Percentiles rank a stretch among this genome's conserved stretches.
Conservation (phyloP, 768 basidiomycete species). For the Tylopilus subfusipes region DNA sequence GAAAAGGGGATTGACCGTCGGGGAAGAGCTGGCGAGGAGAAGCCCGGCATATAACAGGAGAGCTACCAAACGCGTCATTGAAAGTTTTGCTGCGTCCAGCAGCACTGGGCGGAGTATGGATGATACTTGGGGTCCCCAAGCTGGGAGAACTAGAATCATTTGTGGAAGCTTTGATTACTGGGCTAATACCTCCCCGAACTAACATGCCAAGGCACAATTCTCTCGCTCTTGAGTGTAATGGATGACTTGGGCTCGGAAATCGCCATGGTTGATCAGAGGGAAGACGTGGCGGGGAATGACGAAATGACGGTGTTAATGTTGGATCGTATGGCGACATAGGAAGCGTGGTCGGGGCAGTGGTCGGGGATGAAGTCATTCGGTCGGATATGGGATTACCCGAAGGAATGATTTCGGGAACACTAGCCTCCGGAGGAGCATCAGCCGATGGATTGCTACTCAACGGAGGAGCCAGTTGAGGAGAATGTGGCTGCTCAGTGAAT, state of each 20-base stretch:
- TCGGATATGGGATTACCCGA: conserved; percentile 1
- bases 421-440: background rate
- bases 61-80: conserved; percentile 30
- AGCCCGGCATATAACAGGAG: conserved; percentile 39
- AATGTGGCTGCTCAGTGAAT: conserved; percentile 26
- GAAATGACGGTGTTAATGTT: conserved; percentile 68
- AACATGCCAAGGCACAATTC: conserved; percentile 67
- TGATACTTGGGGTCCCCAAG: conserved; percentile 26
- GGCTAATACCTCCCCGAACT: conserved; percentile 50
- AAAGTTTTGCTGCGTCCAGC: conserved; percentile 26
- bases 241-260: conserved; percentile 76
- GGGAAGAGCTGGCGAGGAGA: conserved; percentile 42
- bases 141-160: conserved; percentile 31
- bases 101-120: conserved; percentile 30
- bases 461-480: conserved; percentile 19
- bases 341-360: conserved; percentile 29
- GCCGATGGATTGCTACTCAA: background rate
- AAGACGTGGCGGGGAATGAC: conserved; percentile 70
- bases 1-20: conserved; percentile 33
- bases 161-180: conserved; percentile 35
- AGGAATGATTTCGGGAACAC: background rate
- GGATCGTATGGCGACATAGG: conserved; percentile 78
- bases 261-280: conserved; percentile 83
- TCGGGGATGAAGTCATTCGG: conserved; percentile 23
- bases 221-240: conserved; percentile 60